Percentiles rank a stretch among this genome's conserved stretches.
These are phyloP conservation scores for Marasmius tenuissimus DNA, from an alignment of 1,284 basidiomycete genomes.

Conservation along the genomic window DNA sequence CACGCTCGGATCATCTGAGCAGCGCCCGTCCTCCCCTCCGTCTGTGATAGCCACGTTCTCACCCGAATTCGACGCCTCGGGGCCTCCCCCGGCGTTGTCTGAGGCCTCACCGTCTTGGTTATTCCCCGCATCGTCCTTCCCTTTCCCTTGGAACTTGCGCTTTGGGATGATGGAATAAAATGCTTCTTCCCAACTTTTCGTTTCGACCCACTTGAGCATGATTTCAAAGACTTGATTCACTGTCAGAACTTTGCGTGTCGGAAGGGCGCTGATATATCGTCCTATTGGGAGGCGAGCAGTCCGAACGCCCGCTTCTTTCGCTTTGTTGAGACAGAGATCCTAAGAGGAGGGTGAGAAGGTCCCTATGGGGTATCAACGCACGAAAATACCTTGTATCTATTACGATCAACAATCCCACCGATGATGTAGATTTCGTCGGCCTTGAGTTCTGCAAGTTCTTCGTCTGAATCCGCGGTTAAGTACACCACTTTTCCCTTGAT, in stretches of 20 bases:
- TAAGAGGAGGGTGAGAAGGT: constrained; percentile 30
- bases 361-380: constrained; percentile 3
- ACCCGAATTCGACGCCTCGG: too few species aligned
- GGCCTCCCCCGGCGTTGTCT: not conserved
- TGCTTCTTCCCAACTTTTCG: constrained; percentile 80
- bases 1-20: too few species aligned
- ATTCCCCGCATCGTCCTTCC: constrained; percentile 19
- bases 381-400: constrained; percentile 85
- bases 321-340: constrained; percentile 91
- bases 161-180: constrained; percentile 86
- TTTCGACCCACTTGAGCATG: constrained; percentile 85
- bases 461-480: constrained; percentile 91
- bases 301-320: constrained; percentile 70
- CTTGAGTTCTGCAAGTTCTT: constrained; percentile 80
- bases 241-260: constrained; percentile 93
- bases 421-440: constrained; percentile 92
- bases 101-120: constrained; percentile 20
- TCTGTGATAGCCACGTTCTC: too few species aligned
- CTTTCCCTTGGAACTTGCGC: constrained; percentile 72
- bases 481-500: constrained; percentile 71
- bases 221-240: constrained; percentile 98
- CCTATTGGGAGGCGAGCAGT: constrained; percentile 94
- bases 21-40: too few species aligned
- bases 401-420: constrained; percentile 95
- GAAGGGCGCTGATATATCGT: constrained; percentile 78